Evolutionary conservation across 1,284 basidiomycete species (phyloP), one percentile per base, ranked within the genome.

Genomic region (Ceratobasidium sp.): DNA sequence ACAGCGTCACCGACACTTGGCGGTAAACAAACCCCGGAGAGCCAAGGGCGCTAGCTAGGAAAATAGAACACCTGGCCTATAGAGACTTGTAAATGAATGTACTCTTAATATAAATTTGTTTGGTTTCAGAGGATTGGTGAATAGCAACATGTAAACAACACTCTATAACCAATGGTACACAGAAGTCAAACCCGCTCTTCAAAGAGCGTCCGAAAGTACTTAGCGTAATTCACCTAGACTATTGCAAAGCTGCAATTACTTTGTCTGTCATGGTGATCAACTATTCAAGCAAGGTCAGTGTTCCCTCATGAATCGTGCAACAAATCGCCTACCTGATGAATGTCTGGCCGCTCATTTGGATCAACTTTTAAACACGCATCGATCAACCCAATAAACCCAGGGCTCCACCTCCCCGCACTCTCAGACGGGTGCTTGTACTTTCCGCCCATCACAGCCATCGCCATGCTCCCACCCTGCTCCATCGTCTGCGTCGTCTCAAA

Each of bases 391-490:
- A 86, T 89, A 72, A 96, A 81, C 4, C 89, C 90, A 77, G 92
- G 88, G 18, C 92, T 93, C 80, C 96, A 96, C 8, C 79, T 79
- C 6, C 73, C 67, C 9, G 86, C 86, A 3, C 88, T 91, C 72
- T 81, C 72, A 7, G 78, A 83, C 0, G 94, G 94, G 77, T 96
- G 94, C 42, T 78, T 77, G 81, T 96, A 97, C 75, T 92, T 88
- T 0, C 93, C 95, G 74, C 91, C 93, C 77, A 95, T 83, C 54
- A 96, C 95, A 0, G 95, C 94, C 95, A 98, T 96, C 1, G 94
- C 94, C 78, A 97, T 94, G 58, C 92, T 94, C 16, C 93, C 92
- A 51, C 92, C 92, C 79, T 94, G 92, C 76, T 89, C 94, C 61
- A 88, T 94, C 63, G 87, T 94, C 82, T 92, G 92, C 0, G 83